These are phyloP conservation scores for Microcyclospora pomicola DNA, from an alignment of 2,329 filamentous ascomycete genomes.

Conservation along the genomic window DNA sequence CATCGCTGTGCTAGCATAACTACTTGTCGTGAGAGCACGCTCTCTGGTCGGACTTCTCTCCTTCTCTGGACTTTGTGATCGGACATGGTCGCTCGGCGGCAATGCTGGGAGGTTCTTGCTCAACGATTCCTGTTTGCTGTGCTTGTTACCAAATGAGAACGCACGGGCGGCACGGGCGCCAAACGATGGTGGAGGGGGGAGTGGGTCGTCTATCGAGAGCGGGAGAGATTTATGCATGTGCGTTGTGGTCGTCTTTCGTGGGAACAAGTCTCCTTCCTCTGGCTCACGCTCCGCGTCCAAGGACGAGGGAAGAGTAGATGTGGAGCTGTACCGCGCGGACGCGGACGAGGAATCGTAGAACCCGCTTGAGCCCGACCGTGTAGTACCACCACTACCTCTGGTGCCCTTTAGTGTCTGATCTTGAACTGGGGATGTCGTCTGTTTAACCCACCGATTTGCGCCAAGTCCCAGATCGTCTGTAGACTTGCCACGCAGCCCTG, in stretches of 20 bases:
- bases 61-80: conserved; percentile 1
- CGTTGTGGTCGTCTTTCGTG: conserved; percentile 24
- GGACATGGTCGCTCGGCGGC: conserved; percentile 5
- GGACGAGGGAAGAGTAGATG: conserved; percentile 43
- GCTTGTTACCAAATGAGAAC: conserved; percentile 36
- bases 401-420: conserved; percentile 20
- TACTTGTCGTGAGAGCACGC: conserved; percentile 27
- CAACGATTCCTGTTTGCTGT: conserved; percentile 12
- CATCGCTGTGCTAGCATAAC: conserved; percentile 27
- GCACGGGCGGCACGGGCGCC: conserved; percentile 34
- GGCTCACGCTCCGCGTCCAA: conserved; percentile 29
- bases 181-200: conserved; percentile 22
- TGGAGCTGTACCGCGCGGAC: conserved; percentile 40
- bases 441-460: conserved; percentile 18
- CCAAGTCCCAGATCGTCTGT: conserved; percentile 17
- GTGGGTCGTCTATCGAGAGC: conserved; percentile 20
- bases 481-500: conserved; percentile 20
- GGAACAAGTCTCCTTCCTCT: conserved; percentile 23
- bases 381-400: conserved; percentile 36
- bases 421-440: conserved; percentile 1
- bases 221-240: conserved; percentile 29
- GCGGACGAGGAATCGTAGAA: conserved; percentile 27
- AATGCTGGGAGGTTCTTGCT: conserved; percentile 9
- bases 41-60: conserved; percentile 22
- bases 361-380: conserved; percentile 33